A percentile compares a stretch with the other conserved stretches of the same genome.
Evolutionary conservation across 257 asterid genomes (phyloP).

Genomic region (Phtheirospermum japonicum): DNA sequence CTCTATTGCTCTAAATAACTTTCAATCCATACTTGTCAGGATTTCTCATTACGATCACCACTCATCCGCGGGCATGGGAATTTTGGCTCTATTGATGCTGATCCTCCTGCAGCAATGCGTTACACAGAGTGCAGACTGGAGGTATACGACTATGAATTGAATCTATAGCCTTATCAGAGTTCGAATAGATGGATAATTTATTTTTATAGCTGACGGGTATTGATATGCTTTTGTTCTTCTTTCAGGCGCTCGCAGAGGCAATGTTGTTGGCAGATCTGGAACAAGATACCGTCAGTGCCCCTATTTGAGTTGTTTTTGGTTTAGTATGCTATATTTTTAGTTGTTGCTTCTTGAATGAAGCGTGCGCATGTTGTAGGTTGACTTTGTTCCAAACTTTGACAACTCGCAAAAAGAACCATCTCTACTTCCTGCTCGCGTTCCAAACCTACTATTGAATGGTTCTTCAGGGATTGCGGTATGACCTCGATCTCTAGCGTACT

Average conservation of each 20-base stretch:
- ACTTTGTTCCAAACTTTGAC: constrained; percentile 94
- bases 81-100: constrained; percentile 97
- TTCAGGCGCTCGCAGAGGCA: constrained; percentile 92
- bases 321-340: constrained; percentile 14
- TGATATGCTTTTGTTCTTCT: constrained; percentile 21
- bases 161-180: constrained; percentile 15
- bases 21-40: constrained; percentile 46
- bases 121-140: constrained; percentile 97
- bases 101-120: constrained; percentile 99
- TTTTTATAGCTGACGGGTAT: constrained; percentile 21
- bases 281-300: constrained; percentile 70
- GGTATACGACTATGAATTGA: constrained; percentile 41
- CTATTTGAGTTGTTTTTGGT: constrained; percentile 12
- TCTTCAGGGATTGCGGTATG: constrained; percentile 98
- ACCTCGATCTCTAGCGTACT: constrained; percentile 24
- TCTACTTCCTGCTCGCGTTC: constrained; percentile 95
- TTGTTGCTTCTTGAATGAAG: constrained; percentile 27
- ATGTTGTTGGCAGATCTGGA: constrained; percentile 91
- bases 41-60: constrained; percentile 92
- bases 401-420: constrained; percentile 95
- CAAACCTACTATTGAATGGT: constrained; percentile 84
- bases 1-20: constrained; percentile 14
- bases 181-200: constrained; percentile 12
- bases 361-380: constrained; percentile 60
- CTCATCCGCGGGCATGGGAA: constrained; percentile 97